Conservation (phyloP, 192 early-diverging fungal genomes). For the Coemansia sp. region DNA sequence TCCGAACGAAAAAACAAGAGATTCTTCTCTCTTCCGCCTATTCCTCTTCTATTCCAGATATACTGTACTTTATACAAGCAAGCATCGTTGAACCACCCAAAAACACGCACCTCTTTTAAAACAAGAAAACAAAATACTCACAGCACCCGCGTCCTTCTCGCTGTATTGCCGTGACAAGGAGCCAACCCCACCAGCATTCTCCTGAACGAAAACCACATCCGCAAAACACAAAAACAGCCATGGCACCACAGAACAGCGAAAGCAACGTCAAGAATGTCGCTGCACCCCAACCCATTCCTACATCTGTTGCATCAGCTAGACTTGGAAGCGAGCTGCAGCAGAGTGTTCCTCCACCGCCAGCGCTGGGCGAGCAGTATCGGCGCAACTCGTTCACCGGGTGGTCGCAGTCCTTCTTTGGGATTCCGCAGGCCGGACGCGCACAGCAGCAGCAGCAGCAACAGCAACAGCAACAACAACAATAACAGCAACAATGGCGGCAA, state of each 20-base stretch:
- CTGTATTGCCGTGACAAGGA: too few species aligned
- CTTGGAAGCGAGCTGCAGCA: not conserved
- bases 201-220: not conserved
- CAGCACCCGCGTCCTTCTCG: too few species aligned
- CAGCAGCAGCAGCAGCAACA: not conserved
- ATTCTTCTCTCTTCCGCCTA: not conserved
- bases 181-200: too few species aligned
- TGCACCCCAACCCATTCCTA: conserved; percentile 37
- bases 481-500: too few species aligned
- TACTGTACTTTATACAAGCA: not conserved
- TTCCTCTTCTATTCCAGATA: not conserved
- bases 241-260: not conserved
- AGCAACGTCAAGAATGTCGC: conserved; percentile 12
- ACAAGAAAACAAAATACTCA: not conserved
- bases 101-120: not conserved
- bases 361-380: conserved; percentile 15
- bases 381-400: conserved; percentile 43
- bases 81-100: not conserved
- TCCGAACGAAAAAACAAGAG: not conserved
- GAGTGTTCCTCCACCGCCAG: not conserved
- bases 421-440: conserved; percentile 6
- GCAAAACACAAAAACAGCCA: not conserved
- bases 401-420: conserved; percentile 35
- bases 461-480: too few species aligned
- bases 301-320: not conserved